These are phyloP conservation scores for Coemansia asiatica DNA, from an alignment of 192 early-diverging fungal genomes.

Conservation along the genomic window DNA sequence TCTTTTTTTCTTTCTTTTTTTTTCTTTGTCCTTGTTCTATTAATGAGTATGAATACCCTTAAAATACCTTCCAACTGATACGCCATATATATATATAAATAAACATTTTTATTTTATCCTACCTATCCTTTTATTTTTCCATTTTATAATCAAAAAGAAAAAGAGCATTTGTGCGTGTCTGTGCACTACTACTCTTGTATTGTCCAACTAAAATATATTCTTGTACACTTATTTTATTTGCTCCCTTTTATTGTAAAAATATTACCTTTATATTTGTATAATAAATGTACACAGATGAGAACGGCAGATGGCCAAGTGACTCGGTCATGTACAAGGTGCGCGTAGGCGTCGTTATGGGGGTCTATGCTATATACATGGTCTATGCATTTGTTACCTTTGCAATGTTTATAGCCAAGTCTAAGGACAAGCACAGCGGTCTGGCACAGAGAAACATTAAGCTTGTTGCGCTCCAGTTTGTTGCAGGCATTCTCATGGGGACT, in stretches of 20 bases:
- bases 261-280: not conserved
- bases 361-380: conserved; percentile 27
- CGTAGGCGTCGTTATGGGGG: conserved; percentile 20
- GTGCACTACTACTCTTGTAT: not conserved
- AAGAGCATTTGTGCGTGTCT: no score
- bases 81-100: not conserved
- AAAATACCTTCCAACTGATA: not conserved
- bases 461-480: conserved; percentile 29
- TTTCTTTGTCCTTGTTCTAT: not conserved
- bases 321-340: conserved; percentile 36
- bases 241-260: not conserved
- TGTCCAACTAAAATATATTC: not conserved
- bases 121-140: no score
- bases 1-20: not conserved
- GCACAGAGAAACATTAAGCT: conserved; percentile 26
- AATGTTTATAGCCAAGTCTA: conserved; percentile 41
- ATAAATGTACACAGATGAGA: conserved; percentile 6
- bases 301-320: conserved; percentile 24
- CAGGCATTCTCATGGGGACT: conserved; percentile 19
- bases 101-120: not conserved
- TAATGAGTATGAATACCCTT: not conserved
- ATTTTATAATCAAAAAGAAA: not conserved
- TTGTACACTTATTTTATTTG: no score
- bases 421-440: conserved; percentile 48
- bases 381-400: conserved; percentile 27